Evolutionary conservation across 2,329 filamentous ascomycete genomes (phyloP).

Genomic region (Ciborinia camelliae): DNA sequence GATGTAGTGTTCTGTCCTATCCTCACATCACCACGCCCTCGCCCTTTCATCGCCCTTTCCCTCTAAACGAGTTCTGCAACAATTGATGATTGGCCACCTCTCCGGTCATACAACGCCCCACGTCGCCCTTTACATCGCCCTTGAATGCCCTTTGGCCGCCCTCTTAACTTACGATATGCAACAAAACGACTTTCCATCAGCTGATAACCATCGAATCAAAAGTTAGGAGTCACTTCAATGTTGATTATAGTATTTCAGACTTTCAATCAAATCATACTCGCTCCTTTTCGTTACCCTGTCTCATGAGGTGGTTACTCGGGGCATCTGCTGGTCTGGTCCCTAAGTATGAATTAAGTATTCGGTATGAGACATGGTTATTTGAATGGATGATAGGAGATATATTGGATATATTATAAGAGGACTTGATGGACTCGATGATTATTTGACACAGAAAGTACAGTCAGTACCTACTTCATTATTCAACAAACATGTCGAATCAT

Average conservation of each 20-base stretch:
- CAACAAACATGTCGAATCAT: conserved; percentile 8
- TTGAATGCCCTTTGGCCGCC: not conserved
- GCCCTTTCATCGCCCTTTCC: not conserved
- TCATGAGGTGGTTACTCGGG: not conserved
- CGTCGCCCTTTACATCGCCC: not conserved
- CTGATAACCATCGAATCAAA: not conserved
- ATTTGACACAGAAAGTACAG: too few species aligned
- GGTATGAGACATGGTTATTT: not conserved
- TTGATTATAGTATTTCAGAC: not conserved
- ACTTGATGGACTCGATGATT: not conserved
- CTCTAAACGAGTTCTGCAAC: not conserved
- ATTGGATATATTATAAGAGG: not conserved
- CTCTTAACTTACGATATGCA: not conserved
- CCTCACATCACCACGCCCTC: too few species aligned
- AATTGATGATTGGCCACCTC: not conserved
- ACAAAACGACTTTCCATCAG: not conserved
- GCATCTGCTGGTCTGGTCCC: not conserved
- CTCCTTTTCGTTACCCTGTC: not conserved
- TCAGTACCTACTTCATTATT: too few species aligned
- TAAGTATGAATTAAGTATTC: not conserved
- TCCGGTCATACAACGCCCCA: not conserved
- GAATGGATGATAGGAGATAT: not conserved
- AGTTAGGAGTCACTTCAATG: not conserved
- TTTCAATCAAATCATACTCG: not conserved
- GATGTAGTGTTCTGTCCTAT: too few species aligned